Evolutionary conservation across 352 stramenopile species (phyloP), one percentile per base, ranked within the genome.

Genomic region (Stramenopiles sp.): DNA sequence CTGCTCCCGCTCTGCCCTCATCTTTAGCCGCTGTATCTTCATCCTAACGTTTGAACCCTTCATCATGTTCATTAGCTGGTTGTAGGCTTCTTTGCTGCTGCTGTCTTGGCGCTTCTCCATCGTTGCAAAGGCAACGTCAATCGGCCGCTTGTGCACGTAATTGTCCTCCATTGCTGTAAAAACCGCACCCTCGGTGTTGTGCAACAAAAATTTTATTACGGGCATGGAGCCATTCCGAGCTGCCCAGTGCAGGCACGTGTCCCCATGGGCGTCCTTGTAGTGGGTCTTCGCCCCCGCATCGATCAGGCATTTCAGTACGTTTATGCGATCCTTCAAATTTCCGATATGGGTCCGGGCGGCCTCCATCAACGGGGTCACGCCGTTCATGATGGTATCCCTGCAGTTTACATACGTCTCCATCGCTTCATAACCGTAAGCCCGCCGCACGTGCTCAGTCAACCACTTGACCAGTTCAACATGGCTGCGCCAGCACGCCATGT

Each of bases 31-130:
- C 43, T 12, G 12, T 18, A 63, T 63, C 25, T 63, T 63, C 43
- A 63, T 63, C 12, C 43, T 12, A 63, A 63, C 43, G 25, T 63
- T 63, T 18, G 43, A 63, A 63, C 43, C 43, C 43, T 63, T 63
- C 43, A 63, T 63, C 43, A 63, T 63, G 43, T 63, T 63, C 43
- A 63, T 63, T 18, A 63, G 43, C 25, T 63, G 43, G 25, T 63
- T 63, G 25, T 63, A 63, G 12, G 43, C 12, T 63, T 63, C 43
- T 63, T 18, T 25, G 12, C 12, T 18, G 25, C 25, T 63, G 43
- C 12, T 18, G 25, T 63, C 43, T 63, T 63, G 12, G 12, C 25
- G 12, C 25, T 63, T 63, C 43, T 63, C 43, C 43, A 18, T 63
- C 43, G 25, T 18, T 25, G 43, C 43, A 25, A 18, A 63, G 12